Conservation (phyloP, 345 rosid species). For the Salix purpurea region DNA sequence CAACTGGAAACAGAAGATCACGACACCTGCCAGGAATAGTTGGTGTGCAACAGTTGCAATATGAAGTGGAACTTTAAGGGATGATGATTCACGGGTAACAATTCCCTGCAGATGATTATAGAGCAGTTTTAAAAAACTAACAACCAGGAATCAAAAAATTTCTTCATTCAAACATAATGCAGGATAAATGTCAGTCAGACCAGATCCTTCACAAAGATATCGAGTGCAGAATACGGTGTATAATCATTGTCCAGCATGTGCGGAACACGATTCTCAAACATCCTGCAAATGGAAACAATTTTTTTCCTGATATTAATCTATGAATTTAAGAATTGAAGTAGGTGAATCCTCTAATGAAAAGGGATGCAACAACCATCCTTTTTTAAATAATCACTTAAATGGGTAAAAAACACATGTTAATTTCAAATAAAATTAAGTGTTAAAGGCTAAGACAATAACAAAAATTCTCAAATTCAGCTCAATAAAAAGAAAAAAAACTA, state of each 20-base stretch:
- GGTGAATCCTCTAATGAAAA: no score
- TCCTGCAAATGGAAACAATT: conserved; percentile 52
- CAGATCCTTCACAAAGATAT: conserved; percentile 96
- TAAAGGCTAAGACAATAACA: no score
- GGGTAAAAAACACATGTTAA: no score
- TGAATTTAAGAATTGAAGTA: background rate
- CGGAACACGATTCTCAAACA: conserved; percentile 96
- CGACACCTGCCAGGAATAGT: conserved; percentile 70
- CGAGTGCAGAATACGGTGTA: conserved; percentile 90
- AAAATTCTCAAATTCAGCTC: background rate
- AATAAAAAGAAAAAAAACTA: background rate
- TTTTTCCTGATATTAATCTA: background rate
- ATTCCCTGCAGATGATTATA: conserved; percentile 63
- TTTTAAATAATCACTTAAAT: no score
- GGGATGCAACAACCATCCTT: no score
- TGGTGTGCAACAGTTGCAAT: conserved; percentile 78
- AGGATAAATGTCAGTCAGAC: conserved; percentile 36
- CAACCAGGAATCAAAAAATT: background rate
- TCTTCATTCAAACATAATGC: background rate
- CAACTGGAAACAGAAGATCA: background rate
- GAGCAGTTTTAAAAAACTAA: background rate
- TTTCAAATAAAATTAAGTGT: no score
- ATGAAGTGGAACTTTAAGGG: conserved; percentile 75
- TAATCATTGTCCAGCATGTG: conserved; percentile 94
- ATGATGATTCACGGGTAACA: conserved; percentile 66